A percentile compares a stretch with the other conserved stretches of the same genome.
phyloP scores from a whole-genome alignment of 2,329 filamentous ascomycete species.

The Ilyonectria sp. region DNA sequence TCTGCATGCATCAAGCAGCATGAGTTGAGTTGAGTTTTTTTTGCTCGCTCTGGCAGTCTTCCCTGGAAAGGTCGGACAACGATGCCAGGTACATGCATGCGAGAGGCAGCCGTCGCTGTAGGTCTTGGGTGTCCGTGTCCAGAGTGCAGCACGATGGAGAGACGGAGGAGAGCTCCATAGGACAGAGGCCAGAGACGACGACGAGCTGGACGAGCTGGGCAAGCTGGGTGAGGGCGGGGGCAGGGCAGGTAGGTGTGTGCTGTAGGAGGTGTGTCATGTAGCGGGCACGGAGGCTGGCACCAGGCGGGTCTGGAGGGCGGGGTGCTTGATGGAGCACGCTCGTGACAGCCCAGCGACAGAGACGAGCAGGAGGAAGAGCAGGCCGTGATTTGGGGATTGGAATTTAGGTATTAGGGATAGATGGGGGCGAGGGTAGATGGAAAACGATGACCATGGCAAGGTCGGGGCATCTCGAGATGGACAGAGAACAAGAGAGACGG shows the following conservation, averaged over 20 bases:
- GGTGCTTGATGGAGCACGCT: constrained; percentile 52
- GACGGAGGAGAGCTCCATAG: constrained; percentile 37
- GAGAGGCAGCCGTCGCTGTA: constrained; percentile 36
- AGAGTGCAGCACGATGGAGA: constrained; percentile 26
- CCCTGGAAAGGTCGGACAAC: constrained; percentile 31
- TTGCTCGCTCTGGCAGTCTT: constrained; percentile 38
- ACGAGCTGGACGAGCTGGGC: constrained; percentile 32
- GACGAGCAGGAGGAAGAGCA: constrained; percentile 34
- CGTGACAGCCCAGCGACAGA: constrained; percentile 50
- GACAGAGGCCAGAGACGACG: constrained; percentile 34
- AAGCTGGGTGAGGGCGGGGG: constrained; percentile 26
- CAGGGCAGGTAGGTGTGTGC: constrained; percentile 40
- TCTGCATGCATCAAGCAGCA: constrained; percentile 49
- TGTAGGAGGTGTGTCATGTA: constrained; percentile 43
- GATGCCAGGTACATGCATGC: constrained; percentile 48
- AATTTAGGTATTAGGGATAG: background rate
- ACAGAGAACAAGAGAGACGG: constrained; percentile 10
- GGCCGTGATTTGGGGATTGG: background rate
- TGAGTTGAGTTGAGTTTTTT: constrained; percentile 44
- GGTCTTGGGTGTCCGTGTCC: constrained; percentile 38
- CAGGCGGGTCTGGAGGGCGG: constrained; percentile 51
- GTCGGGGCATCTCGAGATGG: constrained; percentile 8
- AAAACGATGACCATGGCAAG: background rate
- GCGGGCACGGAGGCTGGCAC: constrained; percentile 48
- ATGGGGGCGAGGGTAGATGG: constrained; percentile 12